Evolutionary conservation across 2,329 filamentous ascomycete genomes (phyloP), one percentile per base, ranked within the genome.

Genomic region (Samsoniella hepiali): DNA sequence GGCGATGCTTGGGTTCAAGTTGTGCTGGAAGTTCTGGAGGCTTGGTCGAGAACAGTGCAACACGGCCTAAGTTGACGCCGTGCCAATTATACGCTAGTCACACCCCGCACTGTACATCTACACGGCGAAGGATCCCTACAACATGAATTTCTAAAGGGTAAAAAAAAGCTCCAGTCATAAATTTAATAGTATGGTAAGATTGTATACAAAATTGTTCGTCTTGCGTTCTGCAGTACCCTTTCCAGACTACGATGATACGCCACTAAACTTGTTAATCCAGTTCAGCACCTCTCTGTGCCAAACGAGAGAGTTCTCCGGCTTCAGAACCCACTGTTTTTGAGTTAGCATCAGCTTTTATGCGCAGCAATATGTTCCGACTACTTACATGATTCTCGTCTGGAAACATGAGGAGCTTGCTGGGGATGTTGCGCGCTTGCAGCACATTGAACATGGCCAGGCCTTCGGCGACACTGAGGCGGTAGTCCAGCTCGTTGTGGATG

Each of bases 401-500:
- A 72, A 96, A 97, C 27, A 87, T 88, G 68, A 96, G 72, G 67
- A 96, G 86, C 67, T 89, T 87, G 74, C 91, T 95, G 27, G 91
- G 88, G 1, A 96, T 83, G 0, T 87, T 87, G 59, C 84, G 84
- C 31, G 86, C 84, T 76, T 97, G 93, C 36, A 97, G 79, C 8
- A 93, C 88, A 67, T 96, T 96, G 78, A 96, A 97, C 59, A 91
- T 90, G 2, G 90, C 85, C 60, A 97, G 76, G 0, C 93, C 93
- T 75, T 97, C 94, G 0, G 89, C 87, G 61, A 98, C 88, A 0
- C 93, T 90, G 32, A 97, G 79, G 22, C 94, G 85, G 73, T 97
- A 98, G 75, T 98, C 94, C 38, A 95, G 82, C 70, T 95, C 91
- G 71, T 88, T 94, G 76, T 98, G 94, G 62, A 98, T 93, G 65